These are phyloP conservation scores for Erysiphe pulchra DNA, from an alignment of 2,329 filamentous ascomycete species.

Conservation along the genomic window DNA sequence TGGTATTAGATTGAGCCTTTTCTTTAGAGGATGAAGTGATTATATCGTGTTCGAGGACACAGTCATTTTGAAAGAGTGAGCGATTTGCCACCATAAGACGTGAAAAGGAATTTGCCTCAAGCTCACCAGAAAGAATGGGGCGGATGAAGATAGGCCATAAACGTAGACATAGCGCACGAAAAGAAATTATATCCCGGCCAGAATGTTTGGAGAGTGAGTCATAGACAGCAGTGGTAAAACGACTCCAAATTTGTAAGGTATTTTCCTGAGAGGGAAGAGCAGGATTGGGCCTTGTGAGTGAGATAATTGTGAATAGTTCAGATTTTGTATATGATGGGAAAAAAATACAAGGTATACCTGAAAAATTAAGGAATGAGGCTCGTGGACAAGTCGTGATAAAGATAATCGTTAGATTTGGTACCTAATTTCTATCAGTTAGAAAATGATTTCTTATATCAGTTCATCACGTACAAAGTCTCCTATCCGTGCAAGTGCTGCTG, in stretches of 20 bases:
- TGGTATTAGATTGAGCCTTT: conserved; percentile 2
- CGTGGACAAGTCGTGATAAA: conserved; percentile 52
- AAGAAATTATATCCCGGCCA: conserved; percentile 50
- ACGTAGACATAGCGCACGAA: conserved; percentile 40
- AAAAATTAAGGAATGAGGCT: conserved; percentile 39
- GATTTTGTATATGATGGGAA: conserved; percentile 66
- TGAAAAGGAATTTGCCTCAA: conserved; percentile 57
- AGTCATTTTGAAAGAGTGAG: conserved; percentile 45
- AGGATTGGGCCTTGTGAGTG: conserved; percentile 22
- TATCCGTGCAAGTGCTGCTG: conserved; percentile 58
- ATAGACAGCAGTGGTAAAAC: conserved; percentile 65
- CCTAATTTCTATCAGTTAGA: conserved; percentile 23
- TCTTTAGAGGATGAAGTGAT: conserved; percentile 13
- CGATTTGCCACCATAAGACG: conserved; percentile 51
- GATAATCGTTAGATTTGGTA: conserved; percentile 51
- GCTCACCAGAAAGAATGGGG: conserved; percentile 43
- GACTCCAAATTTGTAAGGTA: conserved; percentile 46
- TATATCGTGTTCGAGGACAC: conserved; percentile 40
- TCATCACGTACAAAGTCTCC: conserved; percentile 43
- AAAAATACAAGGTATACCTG: conserved; percentile 49
- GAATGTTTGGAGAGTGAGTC: conserved; percentile 65
- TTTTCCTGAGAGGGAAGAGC: conserved; percentile 19
- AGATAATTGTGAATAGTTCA: conserved; percentile 55
- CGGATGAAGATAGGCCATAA: conserved; percentile 71
- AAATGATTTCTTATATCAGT: not conserved